Percentiles rank a stretch among this genome's conserved stretches.
Evolutionary conservation across 257 asterid species (phyloP).

Genomic region (Solanum okadae): DNA sequence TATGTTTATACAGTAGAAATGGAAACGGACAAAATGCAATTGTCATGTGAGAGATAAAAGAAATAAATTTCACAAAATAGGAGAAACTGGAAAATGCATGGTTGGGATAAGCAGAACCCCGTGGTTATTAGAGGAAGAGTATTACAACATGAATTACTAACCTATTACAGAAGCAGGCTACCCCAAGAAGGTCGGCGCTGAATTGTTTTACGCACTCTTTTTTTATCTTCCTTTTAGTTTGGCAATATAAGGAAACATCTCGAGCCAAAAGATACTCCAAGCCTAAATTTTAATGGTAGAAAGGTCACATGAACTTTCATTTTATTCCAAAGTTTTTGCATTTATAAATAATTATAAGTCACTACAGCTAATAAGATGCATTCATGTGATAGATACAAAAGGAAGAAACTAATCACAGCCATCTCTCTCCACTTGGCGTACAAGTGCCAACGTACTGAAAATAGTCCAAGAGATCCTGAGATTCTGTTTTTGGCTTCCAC

Average conservation of each 20-base stretch:
- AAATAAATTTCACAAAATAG: neutral
- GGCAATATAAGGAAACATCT: neutral
- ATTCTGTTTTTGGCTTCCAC: neutral
- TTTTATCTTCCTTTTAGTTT: neutral
- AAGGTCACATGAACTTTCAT: neutral
- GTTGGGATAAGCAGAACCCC: neutral
- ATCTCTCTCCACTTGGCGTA: neutral
- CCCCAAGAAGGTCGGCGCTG: neutral
- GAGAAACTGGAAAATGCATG: neutral
- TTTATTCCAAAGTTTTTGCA: neutral
- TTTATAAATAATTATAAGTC: neutral
- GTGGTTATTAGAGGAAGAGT: neutral
- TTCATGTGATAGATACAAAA: neutral
- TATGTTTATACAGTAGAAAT: neutral
- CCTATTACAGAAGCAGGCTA: neutral
- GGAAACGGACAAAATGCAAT: neutral
- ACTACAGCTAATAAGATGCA: neutral
- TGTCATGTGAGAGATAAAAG: neutral
- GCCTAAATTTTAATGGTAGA: neutral
- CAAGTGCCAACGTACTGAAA: neutral
- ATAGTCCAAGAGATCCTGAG: neutral
- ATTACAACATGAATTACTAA: neutral
- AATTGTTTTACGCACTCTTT: neutral
- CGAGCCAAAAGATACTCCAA: neutral
- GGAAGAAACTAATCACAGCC: neutral